These are phyloP conservation scores for Xylaria venustula DNA, from an alignment of 495 filamentous ascomycete genomes.

Conservation along the genomic window DNA sequence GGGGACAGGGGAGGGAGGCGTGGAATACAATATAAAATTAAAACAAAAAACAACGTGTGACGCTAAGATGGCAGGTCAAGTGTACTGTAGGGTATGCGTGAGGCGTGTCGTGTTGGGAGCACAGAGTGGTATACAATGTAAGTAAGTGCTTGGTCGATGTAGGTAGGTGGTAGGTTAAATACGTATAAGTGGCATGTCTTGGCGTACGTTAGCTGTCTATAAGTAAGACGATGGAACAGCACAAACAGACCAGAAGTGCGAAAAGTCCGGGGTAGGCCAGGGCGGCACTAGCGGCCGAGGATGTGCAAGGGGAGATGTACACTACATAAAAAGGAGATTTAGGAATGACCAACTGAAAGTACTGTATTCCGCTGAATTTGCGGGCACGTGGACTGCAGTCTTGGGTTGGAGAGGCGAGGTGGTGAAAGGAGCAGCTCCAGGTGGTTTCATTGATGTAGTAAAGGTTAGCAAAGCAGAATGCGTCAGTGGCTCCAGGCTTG, in stretches of 20 bases:
- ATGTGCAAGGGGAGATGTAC: neutral
- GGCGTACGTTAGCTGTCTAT: too few relatives aligned
- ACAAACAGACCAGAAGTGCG: neutral
- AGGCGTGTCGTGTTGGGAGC: neutral
- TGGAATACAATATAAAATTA: neutral
- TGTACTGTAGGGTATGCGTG: neutral
- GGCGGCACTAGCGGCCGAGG: neutral
- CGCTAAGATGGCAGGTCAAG: too few relatives aligned
- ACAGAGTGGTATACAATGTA: too few relatives aligned
- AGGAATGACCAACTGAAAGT: too few relatives aligned
- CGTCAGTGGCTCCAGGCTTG: conserved; percentile 4
- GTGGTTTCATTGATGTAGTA: conserved; percentile 15
- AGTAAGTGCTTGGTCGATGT: too few relatives aligned
- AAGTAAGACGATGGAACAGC: neutral
- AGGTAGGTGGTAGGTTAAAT: too few relatives aligned
- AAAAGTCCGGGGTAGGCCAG: conserved; percentile 4
- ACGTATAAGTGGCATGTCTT: too few relatives aligned
- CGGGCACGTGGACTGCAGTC: neutral
- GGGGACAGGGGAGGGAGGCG: neutral
- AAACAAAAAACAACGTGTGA: neutral
- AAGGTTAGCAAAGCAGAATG: conserved; percentile 13
- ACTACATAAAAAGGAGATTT: neutral
- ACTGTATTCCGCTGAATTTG: too few relatives aligned
- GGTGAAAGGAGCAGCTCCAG: neutral
- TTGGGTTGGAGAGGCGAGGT: neutral